Evolutionary conservation across 306 rosid genomes (phyloP), one percentile per base, ranked within the genome.

Genomic region (Inga oerstediana): DNA sequence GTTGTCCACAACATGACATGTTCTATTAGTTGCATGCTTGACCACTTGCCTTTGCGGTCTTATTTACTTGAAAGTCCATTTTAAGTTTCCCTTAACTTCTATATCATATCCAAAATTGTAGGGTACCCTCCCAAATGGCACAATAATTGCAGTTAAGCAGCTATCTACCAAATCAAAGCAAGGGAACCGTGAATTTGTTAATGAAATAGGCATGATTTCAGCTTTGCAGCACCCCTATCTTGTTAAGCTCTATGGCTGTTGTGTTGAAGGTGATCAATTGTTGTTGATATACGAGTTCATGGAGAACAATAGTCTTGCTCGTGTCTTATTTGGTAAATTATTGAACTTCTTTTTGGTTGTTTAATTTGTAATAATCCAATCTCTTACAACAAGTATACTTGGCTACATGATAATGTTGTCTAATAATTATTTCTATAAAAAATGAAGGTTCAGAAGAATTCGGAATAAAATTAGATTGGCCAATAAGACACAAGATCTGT

Each of bases 121-220:
- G 95, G 95, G 95, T 17, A 3, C 30, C 22, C 58, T 91, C 15
- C 44, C 87, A 37, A 88, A 91, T 85, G 88, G 89, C 15, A 85
- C 89, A 4, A 14, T 73, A 10, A 87, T 91, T 65, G 95, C 92
- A 49, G 93, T 91, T 4, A 91, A 91, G 48, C 89, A 88, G 48
- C 87, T 91, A 35, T 89, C 92, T 64, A 79, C 94, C 1, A 91
- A 86, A 81, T 91, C 92, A 34, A 83, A n/a, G 56, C 91, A 91
- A 86, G 94, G 94, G 78, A 89, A 88, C 46, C 90, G 90, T 5
- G 94, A 91, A 58, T 91, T 91, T 27, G 77, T 91, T 43, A 89
- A 81, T 59, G 94, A 91, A 75, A 91, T 91, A 62, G 94, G 94
- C 78, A 79, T 88, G 91, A 89, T 91, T 66, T 89, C 94, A 48